Percentiles rank a stretch among this genome's conserved stretches.
Evolutionary conservation across 257 asterid genomes (phyloP).

Genomic region (Scutellaria galericulata): DNA sequence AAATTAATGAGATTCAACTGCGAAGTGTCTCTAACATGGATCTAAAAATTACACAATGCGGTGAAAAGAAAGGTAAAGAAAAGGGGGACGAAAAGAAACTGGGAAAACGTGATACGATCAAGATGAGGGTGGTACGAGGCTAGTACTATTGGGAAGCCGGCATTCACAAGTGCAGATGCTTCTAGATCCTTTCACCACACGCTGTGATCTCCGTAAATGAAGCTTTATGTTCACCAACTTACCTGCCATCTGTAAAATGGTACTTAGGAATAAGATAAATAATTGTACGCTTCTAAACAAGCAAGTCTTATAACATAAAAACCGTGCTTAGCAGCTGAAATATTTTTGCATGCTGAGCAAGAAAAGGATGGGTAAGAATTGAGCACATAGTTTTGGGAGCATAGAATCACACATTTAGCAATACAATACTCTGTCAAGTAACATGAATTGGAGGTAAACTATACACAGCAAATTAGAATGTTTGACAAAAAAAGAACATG

Average conservation of each 20-base stretch:
- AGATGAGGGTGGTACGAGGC: constrained; percentile 46
- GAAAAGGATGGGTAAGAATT: neutral
- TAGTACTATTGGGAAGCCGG: constrained; percentile 69
- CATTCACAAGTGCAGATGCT: constrained; percentile 80
- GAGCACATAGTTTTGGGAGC: neutral
- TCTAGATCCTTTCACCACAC: constrained; percentile 87
- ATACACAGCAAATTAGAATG: neutral
- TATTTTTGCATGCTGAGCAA: neutral
- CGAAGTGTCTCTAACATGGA: neutral
- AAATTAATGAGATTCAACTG: constrained; percentile 1
- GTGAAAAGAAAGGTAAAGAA: neutral
- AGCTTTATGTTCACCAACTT: constrained; percentile 88
- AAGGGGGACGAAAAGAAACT: neutral
- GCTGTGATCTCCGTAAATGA: constrained; percentile 79
- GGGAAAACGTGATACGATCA: constrained; percentile 34
- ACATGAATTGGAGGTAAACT: constrained; percentile 13
- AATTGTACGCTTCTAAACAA: neutral
- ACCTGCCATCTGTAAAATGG: constrained; percentile 74
- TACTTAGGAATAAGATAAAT: constrained; percentile 18
- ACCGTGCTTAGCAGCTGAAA: neutral
- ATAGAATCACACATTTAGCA: neutral
- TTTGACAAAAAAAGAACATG: neutral
- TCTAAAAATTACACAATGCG: constrained; percentile 7
- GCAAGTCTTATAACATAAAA: neutral
- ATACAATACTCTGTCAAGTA: neutral